A percentile compares a stretch with the other conserved stretches of the same genome.
Conservation (phyloP, 2,329 filamentous ascomycete genomes). For the Colletotrichum brevisporum region DNA sequence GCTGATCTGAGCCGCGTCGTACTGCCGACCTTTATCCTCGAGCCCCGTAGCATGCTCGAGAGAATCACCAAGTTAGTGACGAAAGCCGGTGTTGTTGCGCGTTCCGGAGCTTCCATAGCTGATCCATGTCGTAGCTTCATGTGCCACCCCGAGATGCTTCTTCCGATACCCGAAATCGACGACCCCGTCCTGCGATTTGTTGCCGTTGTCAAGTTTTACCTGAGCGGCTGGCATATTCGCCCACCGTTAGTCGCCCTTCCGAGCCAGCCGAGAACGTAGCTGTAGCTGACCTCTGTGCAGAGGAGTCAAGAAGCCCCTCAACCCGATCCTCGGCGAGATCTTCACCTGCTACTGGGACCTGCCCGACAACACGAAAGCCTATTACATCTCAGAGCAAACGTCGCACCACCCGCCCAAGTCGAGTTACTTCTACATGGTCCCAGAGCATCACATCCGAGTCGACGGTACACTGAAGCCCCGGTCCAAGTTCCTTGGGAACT, state of each 20-base stretch:
- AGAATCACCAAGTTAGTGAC: slow-evolving; percentile 92
- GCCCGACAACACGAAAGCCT: slow-evolving; percentile 85
- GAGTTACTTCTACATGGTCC: slow-evolving; percentile 98
- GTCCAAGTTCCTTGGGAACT: slow-evolving; percentile 96
- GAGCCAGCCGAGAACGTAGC: slow-evolving; percentile 20
- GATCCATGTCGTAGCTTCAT: slow-evolving; percentile 80
- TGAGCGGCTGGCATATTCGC: slow-evolving; percentile 99
- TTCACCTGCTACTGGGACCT: slow-evolving; percentile 98
- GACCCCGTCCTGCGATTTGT: slow-evolving; percentile 93
- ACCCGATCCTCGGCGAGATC: slow-evolving; percentile 94
- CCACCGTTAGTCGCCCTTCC: slow-evolving; percentile 78
- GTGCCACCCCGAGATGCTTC: slow-evolving; percentile 96
- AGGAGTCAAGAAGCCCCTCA: slow-evolving; percentile 97
- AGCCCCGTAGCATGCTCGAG: slow-evolving; percentile 97
- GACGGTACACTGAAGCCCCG: slow-evolving; percentile 95
- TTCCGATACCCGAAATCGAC: slow-evolving; percentile 88
- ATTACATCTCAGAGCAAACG: slow-evolving; percentile 98
- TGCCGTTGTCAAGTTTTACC: slow-evolving; percentile 96
- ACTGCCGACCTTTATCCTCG: slow-evolving; percentile 96
- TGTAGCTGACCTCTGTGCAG: slow-evolving; percentile 60
- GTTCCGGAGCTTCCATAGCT: slow-evolving; percentile 22
- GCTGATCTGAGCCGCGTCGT: slow-evolving; percentile 96
- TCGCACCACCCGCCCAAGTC: slow-evolving; percentile 99
- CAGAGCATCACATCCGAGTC: slow-evolving; percentile 92
- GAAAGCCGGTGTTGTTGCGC: not conserved